Evolutionary conservation across 2,329 filamentous ascomycete species (phyloP), one percentile per base, ranked within the genome.

Genomic region (Colletotrichum salicis): DNA sequence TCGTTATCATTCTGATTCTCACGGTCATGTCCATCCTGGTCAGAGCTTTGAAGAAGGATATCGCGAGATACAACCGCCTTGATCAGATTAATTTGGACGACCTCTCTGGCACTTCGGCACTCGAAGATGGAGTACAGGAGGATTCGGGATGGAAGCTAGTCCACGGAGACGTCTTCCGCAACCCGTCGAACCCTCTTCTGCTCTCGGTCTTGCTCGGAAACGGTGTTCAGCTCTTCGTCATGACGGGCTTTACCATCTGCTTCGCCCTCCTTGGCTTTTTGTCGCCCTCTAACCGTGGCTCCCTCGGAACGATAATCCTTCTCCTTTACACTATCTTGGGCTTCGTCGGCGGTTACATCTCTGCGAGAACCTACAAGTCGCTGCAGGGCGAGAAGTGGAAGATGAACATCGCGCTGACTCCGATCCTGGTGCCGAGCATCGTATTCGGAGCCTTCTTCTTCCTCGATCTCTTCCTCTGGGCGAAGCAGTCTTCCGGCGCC

Each of bases 91-190:
- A 93, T 76, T 87, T 98, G 41, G 96, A 98, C 72, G 96, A 98
- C 79, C 87, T 98, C 45, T 92, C 93, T 52, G 94, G 93, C 52
- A 94, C 92, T 3, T 93, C 91, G 51, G 91, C 88, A 11, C 86
- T 95, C 6, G 96, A 98, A 75, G 96, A 98, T 78, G 96, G 95
- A 41, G 94, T 98, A 1, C 95, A 97, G 81, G 96, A 99, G 79
- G 96, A 99, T 81, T 98, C 95, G 11, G 96, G 96, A 73, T 99
- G 96, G 96, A 99, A 99, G 84, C 85, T 99, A 59, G 95, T 99
- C 1, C 96, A 99, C 78, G 96, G 96, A 65, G 96, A 99, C 81
- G 96, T 98, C 37, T 99, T 99, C 88, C 93, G 96, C 68, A 91
- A 92, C 12, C 96, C 96, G 4, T 90, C 92, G 75, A 91, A 93